These are phyloP conservation scores for Leishmania aethiopica DNA, from an alignment of 208 protist genomes.

Conservation along the genomic window DNA sequence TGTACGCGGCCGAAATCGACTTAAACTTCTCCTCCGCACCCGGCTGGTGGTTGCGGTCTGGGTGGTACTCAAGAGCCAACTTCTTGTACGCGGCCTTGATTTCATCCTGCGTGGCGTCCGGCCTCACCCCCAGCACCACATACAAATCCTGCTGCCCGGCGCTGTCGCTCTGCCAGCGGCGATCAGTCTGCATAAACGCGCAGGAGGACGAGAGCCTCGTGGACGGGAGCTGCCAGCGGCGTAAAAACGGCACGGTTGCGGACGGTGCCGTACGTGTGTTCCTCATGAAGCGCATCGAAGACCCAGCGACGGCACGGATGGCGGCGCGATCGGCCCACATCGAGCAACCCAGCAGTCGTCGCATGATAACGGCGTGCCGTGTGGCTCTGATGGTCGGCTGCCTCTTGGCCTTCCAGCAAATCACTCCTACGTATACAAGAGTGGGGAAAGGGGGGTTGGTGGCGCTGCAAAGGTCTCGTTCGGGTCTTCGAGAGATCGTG, in stretches of 20 bases:
- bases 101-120: slow-evolving; percentile 80
- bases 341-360: slow-evolving; percentile 11
- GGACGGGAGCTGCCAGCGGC: slow-evolving; percentile 3
- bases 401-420: neutral
- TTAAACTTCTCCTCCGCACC: slow-evolving; percentile 92
- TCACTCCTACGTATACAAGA: neutral
- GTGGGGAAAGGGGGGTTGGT: neutral
- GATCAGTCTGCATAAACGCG: neutral
- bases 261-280: neutral
- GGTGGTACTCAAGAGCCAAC: slow-evolving; percentile 89
- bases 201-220: neutral
- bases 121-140: slow-evolving; percentile 66
- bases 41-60: slow-evolving; percentile 83
- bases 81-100: slow-evolving; percentile 93
- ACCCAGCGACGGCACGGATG: neutral
- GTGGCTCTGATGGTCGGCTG: neutral
- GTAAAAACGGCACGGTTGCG: slow-evolving; percentile 3
- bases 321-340: neutral
- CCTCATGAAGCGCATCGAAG: slow-evolving; percentile 1
- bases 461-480: neutral
- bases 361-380: slow-evolving; percentile 7
- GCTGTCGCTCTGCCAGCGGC: slow-evolving; percentile 21
- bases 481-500: neutral
- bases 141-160: slow-evolving; percentile 68
- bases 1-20: slow-evolving; percentile 85